These are phyloP conservation scores for Rutidosis leptorrhynchoides DNA, from an alignment of 129 eudicot genomes.

Conservation along the genomic window DNA sequence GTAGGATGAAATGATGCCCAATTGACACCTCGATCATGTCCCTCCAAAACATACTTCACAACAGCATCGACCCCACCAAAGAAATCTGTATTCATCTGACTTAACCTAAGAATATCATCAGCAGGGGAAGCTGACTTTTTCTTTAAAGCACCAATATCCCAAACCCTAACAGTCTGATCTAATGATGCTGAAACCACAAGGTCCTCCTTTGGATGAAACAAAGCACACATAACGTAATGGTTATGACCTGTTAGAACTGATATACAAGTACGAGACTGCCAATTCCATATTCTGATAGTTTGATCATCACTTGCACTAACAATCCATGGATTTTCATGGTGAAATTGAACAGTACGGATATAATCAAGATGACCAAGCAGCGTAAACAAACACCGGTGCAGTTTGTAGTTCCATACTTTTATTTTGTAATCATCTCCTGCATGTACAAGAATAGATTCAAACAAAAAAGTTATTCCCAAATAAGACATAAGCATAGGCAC, in stretches of 20 bases:
- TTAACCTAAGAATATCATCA: conserved; percentile 69
- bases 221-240: conserved; percentile 89
- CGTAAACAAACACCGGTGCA: conserved; percentile 81
- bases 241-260: conserved; percentile 87
- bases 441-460: conserved; percentile 21
- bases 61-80: conserved; percentile 91
- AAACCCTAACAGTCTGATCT: conserved; percentile 88
- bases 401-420: conserved; percentile 85
- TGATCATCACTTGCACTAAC: conserved; percentile 95
- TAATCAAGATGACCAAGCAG: conserved; percentile 91
- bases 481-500: neutral
- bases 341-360: conserved; percentile 80
- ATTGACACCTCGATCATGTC: conserved; percentile 81
- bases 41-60: conserved; percentile 77
- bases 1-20: conserved; percentile 89
- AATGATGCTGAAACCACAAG: conserved; percentile 89
- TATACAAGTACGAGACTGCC: conserved; percentile 88
- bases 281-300: conserved; percentile 84
- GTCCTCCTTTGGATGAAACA: conserved; percentile 82
- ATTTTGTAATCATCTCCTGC: conserved; percentile 91
- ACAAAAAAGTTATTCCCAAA: conserved; percentile 4
- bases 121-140: conserved; percentile 84
- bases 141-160: conserved; percentile 85
- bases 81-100: conserved; percentile 78
- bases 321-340: conserved; percentile 87